These are phyloP conservation scores for Aspergillus diversus DNA, from an alignment of 495 filamentous ascomycete species.

Conservation along the genomic window DNA sequence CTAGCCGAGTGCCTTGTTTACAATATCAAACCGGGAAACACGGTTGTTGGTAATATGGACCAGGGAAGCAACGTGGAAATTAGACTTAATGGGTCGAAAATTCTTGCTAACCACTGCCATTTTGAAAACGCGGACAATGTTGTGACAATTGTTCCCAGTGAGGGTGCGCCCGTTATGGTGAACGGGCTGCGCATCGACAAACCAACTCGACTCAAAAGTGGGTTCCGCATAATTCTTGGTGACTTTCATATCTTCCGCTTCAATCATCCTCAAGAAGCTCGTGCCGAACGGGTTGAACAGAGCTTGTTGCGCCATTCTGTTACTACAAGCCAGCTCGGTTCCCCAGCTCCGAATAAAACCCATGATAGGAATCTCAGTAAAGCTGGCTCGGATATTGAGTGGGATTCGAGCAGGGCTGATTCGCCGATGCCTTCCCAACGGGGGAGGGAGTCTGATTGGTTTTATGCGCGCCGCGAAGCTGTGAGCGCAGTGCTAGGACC, in stretches of 20 bases:
- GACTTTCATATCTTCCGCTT: slow-evolving; percentile 99
- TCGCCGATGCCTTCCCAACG: slow-evolving; percentile 72
- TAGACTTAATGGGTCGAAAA: slow-evolving; percentile 89
- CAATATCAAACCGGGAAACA: slow-evolving; percentile 94
- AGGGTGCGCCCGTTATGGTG: slow-evolving; percentile 95
- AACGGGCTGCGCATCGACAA: slow-evolving; percentile 88
- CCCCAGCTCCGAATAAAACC: slow-evolving; percentile 66
- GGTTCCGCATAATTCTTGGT: slow-evolving; percentile 91
- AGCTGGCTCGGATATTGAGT: slow-evolving; percentile 69
- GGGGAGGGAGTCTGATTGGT: slow-evolving; percentile 92
- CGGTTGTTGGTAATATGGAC: slow-evolving; percentile 89
- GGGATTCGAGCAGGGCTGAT: slow-evolving; percentile 71
- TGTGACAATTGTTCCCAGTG: slow-evolving; percentile 85
- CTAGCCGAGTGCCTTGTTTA: slow-evolving; percentile 97
- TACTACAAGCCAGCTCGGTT: slow-evolving; percentile 77
- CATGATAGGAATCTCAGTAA: slow-evolving; percentile 81
- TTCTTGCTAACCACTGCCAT: slow-evolving; percentile 86
- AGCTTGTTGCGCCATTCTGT: slow-evolving; percentile 88
- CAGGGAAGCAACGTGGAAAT: slow-evolving; percentile 83
- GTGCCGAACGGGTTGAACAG: slow-evolving; percentile 87
- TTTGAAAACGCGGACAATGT: slow-evolving; percentile 92
- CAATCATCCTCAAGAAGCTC: slow-evolving; percentile 95
- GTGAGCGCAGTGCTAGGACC: slow-evolving; percentile 87
- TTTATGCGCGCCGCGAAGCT: slow-evolving; percentile 89
- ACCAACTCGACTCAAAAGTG: slow-evolving; percentile 82